These are phyloP conservation scores for Solanum dulcamara DNA, from an alignment of 257 asterid species.

Conservation along the genomic window DNA sequence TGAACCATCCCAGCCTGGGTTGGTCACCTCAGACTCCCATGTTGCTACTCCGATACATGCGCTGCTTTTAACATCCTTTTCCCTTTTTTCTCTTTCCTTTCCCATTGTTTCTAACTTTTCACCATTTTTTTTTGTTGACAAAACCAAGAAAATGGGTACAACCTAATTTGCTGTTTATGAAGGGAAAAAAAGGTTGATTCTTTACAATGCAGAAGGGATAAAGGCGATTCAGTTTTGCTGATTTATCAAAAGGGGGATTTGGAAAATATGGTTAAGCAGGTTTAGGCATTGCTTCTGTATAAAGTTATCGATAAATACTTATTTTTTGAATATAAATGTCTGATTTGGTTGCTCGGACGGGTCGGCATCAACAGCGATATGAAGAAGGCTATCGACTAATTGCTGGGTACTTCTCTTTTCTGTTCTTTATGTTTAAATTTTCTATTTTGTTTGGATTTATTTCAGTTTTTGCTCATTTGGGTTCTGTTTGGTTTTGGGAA, in stretches of 20 bases:
- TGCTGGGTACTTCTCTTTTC: slow-evolving; percentile 42
- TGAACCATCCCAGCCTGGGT: neutral
- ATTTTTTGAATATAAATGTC: slow-evolving; percentile 46
- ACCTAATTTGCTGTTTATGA: neutral
- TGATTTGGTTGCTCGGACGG: slow-evolving; percentile 88
- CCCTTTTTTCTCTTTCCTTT: neutral
- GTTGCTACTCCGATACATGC: slow-evolving; percentile 38
- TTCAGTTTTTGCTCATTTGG: neutral
- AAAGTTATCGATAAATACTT: neutral
- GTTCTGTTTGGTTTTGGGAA: neutral
- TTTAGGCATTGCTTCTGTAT: neutral
- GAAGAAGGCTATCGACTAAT: slow-evolving; percentile 80
- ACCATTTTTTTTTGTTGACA: neutral
- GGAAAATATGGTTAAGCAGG: neutral
- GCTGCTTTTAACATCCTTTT: slow-evolving; percentile 24
- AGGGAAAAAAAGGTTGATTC: neutral
- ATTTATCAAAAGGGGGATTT: neutral
- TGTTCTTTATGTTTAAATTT: neutral
- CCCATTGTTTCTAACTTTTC: neutral
- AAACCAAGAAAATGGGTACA: slow-evolving; percentile 6
- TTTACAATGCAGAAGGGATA: neutral
- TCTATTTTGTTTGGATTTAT: slow-evolving; percentile 20
- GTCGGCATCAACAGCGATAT: slow-evolving; percentile 85
- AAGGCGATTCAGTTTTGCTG: neutral
- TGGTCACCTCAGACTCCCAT: slow-evolving; percentile 6